Evolutionary conservation across 1,284 basidiomycete genomes (phyloP).

Genomic region (Microbotryum saponariae): DNA sequence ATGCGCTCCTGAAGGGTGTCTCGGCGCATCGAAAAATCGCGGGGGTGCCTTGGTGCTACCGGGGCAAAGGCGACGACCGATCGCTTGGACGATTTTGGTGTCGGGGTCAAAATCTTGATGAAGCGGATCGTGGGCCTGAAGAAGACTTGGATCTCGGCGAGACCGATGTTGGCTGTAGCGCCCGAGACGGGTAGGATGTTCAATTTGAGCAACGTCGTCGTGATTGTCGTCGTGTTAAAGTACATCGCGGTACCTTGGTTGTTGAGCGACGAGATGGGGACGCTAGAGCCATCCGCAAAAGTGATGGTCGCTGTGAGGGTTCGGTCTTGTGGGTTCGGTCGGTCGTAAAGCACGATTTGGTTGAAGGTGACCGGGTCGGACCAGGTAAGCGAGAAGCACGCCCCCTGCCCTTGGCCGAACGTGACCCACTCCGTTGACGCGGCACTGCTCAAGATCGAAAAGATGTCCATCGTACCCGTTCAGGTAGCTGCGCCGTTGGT

Average conservation of each 20-base stretch:
- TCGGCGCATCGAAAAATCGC: too few species aligned
- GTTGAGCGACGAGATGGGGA: constrained; percentile 17
- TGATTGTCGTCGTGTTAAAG: constrained; percentile 7
- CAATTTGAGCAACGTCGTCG: not conserved
- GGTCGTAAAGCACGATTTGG: constrained; percentile 21
- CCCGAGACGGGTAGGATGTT: constrained; percentile 15
- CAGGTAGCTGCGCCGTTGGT: not conserved
- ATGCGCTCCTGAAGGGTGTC: too few species aligned
- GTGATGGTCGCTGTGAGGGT: constrained; percentile 10
- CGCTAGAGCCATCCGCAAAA: constrained; percentile 19
- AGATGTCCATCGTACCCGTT: not conserved
- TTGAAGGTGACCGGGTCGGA: constrained; percentile 9
- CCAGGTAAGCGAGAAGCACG: constrained; percentile 12
- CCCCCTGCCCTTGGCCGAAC: not conserved
- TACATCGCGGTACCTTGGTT: constrained; percentile 26
- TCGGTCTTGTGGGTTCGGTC: constrained; percentile 1
- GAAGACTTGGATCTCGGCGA: constrained; percentile 24
- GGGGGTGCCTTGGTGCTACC: too few species aligned
- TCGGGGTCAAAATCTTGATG: too few species aligned
- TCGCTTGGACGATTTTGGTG: too few species aligned
- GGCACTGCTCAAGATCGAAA: not conserved
- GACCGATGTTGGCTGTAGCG: constrained; percentile 20
- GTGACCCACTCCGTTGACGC: constrained; percentile 16
- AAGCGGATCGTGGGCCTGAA: too few species aligned
- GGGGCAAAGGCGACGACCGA: too few species aligned